Conservation (phyloP, 495 filamentous ascomycete genomes). For the Tuber magnatum region DNA sequence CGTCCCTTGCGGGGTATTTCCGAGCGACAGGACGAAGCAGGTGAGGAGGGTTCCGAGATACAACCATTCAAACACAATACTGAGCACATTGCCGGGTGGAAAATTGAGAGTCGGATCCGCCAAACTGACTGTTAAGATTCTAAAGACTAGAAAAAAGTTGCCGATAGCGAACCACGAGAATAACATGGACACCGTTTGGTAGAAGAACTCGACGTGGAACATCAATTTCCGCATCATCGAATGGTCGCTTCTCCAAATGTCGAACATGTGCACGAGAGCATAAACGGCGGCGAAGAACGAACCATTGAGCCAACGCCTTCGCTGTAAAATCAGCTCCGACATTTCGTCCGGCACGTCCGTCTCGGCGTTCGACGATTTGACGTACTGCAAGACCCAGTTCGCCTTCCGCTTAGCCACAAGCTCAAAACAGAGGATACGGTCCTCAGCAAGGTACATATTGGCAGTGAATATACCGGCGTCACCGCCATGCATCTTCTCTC, state of each 20-base stretch:
- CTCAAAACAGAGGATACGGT: constrained; percentile 98
- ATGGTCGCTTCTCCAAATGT: constrained; percentile 88
- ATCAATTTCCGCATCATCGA: constrained; percentile 77
- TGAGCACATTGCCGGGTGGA: constrained; percentile 66
- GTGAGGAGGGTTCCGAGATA: constrained; percentile 87
- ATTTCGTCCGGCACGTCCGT: constrained; percentile 96
- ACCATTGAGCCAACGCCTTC: constrained; percentile 95
- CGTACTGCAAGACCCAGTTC: constrained; percentile 94
- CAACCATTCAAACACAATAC: constrained; percentile 90
- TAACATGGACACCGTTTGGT: constrained; percentile 91
- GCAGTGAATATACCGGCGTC: constrained; percentile 97
- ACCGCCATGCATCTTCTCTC: constrained; percentile 91
- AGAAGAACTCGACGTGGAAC: constrained; percentile 86
- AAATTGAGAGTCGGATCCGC: constrained; percentile 60
- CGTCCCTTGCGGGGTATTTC: constrained; percentile 91
- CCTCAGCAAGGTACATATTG: constrained; percentile 99
- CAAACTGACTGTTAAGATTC: constrained; percentile 85
- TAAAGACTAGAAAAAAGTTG: constrained; percentile 99
- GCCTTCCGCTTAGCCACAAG: constrained; percentile 95
- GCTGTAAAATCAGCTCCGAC: constrained; percentile 90
- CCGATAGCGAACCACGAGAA: constrained; percentile 99
- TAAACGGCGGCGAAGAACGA: constrained; percentile 98
- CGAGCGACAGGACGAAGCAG: constrained; percentile 90
- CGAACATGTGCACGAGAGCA: constrained; percentile 85
- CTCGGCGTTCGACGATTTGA: constrained; percentile 92